Conservation (phyloP, 2,329 filamentous ascomycete species). For the Hymenotorrendiella dingleyae region DNA sequence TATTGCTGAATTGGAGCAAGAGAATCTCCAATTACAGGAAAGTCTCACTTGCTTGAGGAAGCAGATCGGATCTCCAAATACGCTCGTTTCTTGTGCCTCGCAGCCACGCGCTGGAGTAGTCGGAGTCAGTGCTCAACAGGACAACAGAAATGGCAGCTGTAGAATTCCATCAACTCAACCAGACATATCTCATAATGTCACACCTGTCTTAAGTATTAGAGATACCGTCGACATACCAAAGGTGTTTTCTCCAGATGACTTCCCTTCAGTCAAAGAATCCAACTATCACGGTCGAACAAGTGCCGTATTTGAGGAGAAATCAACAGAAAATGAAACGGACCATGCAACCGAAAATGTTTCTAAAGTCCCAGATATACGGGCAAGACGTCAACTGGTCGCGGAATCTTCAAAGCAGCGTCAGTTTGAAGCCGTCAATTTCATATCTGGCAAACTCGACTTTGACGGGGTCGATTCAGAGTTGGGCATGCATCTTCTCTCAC, state of each 20-base stretch:
- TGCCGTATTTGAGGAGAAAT: conserved; percentile 8
- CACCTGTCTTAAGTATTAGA: background rate
- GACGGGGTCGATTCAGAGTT: conserved; percentile 48
- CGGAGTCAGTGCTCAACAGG: no score
- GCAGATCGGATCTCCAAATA: no score
- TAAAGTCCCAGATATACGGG: conserved; percentile 37
- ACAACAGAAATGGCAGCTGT: no score
- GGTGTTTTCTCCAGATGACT: background rate
- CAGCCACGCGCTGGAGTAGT: no score
- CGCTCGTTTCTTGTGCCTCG: no score
- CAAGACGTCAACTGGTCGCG: conserved; percentile 41
- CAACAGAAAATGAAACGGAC: background rate
- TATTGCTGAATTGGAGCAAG: no score
- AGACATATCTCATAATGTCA: no score
- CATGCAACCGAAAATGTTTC: background rate
- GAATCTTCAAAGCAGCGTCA: conserved; percentile 44
- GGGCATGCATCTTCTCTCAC: conserved; percentile 43
- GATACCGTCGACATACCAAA: background rate
- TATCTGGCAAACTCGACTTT: conserved; percentile 44
- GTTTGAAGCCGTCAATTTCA: conserved; percentile 42
- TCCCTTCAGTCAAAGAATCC: background rate
- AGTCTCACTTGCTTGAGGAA: no score
- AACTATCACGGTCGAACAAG: conserved; percentile 12
- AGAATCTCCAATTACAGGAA: no score
- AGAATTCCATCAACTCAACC: no score